A percentile compares a stretch with the other conserved stretches of the same genome.
Conservation (phyloP, 106 monocot genomes). For the Dioscorea zingiberensis region DNA sequence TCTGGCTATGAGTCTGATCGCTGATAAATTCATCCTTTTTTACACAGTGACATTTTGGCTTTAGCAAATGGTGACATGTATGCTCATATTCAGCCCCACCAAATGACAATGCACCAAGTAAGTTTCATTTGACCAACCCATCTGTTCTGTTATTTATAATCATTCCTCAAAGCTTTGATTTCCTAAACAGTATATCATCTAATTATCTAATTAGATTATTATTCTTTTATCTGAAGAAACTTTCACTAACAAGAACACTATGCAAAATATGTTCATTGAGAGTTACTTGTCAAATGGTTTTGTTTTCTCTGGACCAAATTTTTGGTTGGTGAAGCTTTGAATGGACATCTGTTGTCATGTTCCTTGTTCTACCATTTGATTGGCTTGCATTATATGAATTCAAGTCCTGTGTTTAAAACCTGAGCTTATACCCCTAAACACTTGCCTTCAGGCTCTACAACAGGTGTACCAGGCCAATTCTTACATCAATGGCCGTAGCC, state of each 20-base stretch:
- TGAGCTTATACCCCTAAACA: neutral
- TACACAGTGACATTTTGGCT: constrained; percentile 29
- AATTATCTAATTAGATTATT: too few species aligned
- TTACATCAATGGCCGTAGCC: constrained; percentile 4
- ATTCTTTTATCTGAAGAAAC: too few species aligned
- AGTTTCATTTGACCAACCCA: neutral
- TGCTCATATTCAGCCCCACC: constrained; percentile 21
- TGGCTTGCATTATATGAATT: too few species aligned
- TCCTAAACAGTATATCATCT: neutral
- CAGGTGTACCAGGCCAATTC: constrained; percentile 20
- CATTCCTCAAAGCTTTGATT: neutral
- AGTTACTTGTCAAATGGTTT: neutral
- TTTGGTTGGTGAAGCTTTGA: neutral
- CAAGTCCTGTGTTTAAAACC: too few species aligned
- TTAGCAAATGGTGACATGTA: constrained; percentile 24
- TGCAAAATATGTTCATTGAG: too few species aligned
- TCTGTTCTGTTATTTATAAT: neutral
- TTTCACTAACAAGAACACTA: too few species aligned
- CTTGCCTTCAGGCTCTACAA: constrained; percentile 16
- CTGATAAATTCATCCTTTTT: neutral
- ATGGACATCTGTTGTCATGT: neutral
- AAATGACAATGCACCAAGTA: constrained; percentile 25
- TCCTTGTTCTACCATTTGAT: neutral
- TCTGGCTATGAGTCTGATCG: neutral
- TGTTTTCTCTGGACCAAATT: neutral